These are phyloP conservation scores for Colletotrichum sp. DNA, from an alignment of 2,329 filamentous ascomycete genomes.

Conservation along the genomic window DNA sequence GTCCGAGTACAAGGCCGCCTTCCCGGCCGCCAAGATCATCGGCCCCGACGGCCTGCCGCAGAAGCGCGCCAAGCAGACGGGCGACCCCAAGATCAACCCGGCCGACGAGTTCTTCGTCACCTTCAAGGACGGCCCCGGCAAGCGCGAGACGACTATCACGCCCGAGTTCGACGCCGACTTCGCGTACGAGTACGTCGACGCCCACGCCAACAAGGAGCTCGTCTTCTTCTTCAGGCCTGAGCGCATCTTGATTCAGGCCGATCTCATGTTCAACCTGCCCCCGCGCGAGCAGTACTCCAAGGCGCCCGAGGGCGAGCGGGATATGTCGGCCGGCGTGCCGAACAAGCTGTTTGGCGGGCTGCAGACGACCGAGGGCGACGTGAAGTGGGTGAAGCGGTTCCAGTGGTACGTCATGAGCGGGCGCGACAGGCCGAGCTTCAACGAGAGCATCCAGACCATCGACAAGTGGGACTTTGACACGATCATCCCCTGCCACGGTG, in stretches of 20 bases:
- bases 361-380: conserved; percentile 64
- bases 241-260: conserved; percentile 82
- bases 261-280: conserved; percentile 91
- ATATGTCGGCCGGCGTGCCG: conserved; percentile 23
- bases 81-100: conserved; percentile 51
- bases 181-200: conserved; percentile 81
- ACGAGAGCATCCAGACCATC: conserved; percentile 72
- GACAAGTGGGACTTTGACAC: conserved; percentile 83
- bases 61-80: conserved; percentile 70
- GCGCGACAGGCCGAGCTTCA: conserved; percentile 71
- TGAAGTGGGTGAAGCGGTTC: conserved; percentile 80
- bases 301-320: conserved; percentile 51
- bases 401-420: conserved; percentile 75
- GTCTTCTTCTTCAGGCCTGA: conserved; percentile 86
- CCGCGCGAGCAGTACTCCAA: conserved; percentile 82
- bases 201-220: conserved; percentile 83
- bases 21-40: conserved; percentile 79
- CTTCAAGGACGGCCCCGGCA: conserved; percentile 63
- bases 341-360: conserved; percentile 48
- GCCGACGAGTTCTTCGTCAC: conserved; percentile 66
- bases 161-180: conserved; percentile 88
- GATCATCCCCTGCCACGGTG: conserved; percentile 91
- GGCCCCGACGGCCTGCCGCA: conserved; percentile 83
- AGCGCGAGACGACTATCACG: conserved; percentile 60
- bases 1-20: conserved; percentile 81